Conservation (phyloP, 2,329 filamentous ascomycete genomes). For the Colletotrichum camelliae region DNA sequence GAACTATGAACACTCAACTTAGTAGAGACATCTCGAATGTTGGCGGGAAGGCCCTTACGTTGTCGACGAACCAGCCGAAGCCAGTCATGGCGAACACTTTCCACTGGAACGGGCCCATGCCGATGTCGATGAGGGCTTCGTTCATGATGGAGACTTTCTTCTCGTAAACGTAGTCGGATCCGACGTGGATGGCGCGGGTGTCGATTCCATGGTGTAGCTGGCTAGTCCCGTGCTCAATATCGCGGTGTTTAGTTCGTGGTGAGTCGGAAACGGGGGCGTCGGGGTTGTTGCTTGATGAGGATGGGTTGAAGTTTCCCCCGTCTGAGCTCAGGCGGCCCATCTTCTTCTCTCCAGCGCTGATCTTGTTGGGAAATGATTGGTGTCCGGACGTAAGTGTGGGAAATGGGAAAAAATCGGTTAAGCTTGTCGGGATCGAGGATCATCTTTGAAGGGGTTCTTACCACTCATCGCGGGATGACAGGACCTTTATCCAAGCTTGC, state of each 20-base stretch:
- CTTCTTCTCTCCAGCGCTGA: background rate
- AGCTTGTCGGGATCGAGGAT: background rate
- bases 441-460: background rate
- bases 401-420: background rate
- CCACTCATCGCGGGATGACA: background rate
- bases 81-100: conserved; percentile 25
- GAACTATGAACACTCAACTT: conserved; percentile 15
- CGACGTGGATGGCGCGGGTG: conserved; percentile 12
- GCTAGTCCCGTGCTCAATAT: background rate
- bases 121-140: conserved; percentile 27
- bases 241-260: background rate
- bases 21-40: background rate
- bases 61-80: conserved; percentile 31
- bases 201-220: conserved; percentile 25
- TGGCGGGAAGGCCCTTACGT: conserved; percentile 9
- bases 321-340: background rate
- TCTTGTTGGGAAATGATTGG: too few relatives aligned
- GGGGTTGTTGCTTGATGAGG: background rate
- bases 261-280: background rate
- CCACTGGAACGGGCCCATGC: conserved; percentile 27
- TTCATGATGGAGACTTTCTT: conserved; percentile 28
- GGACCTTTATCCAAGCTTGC: background rate
- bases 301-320: background rate
- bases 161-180: conserved; percentile 24
- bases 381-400: too few relatives aligned